Base-by-base conservation (phyloP, 176 grass and related monocot genomes). In the Bonia amplexicaulis region DNA sequence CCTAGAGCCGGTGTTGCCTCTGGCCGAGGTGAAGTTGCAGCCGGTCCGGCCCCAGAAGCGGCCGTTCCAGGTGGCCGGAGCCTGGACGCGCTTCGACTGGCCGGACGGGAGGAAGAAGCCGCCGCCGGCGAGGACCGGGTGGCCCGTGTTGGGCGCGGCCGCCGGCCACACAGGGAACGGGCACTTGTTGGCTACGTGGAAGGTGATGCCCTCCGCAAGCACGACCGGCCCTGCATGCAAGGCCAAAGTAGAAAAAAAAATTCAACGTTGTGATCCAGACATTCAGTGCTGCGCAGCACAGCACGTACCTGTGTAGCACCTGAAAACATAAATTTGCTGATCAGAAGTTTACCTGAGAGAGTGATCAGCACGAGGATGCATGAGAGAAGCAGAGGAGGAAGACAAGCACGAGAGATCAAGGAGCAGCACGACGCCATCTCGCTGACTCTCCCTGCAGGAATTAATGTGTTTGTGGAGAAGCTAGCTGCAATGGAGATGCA, bases 131-230 rank as follows among this genome's bases (percentile, higher is more conserved):
- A 97, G 82, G 71, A 97, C 87, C 0, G 88, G 85, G 75, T 93
- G 86, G 66, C 89, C 95, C 31, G 87, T 23, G 71, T 95, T 97
- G 16, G 95, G 91, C n/a, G 91, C 95, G 0, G 87, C 49, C 35
- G 89, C 95, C 1, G 95, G 95, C 92, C 95, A 97, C 61, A 97
- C 69, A 8, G 92, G 92, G 84, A 95, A 95, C 12, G 89, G 87
- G 52, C 95, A 95, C 66, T 88, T 90, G 90, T 97, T 97, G 15
- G 17, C 80, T 31, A 95, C 79, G 63, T 90, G 79, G 82, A 97
- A 97, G 20, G 83, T 89, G 41, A 90, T 12, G 33, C 44, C 71
- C 5, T 51, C 66, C 26, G 55, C 61, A 1, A 66, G 49, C 48
- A 51, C 82, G 0, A 13, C n/a, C 42, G 62, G 16, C 0, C 76